Base-by-base conservation (phyloP, 2,329 filamentous ascomycete species). In the Fusarium azukiicola region DNA sequence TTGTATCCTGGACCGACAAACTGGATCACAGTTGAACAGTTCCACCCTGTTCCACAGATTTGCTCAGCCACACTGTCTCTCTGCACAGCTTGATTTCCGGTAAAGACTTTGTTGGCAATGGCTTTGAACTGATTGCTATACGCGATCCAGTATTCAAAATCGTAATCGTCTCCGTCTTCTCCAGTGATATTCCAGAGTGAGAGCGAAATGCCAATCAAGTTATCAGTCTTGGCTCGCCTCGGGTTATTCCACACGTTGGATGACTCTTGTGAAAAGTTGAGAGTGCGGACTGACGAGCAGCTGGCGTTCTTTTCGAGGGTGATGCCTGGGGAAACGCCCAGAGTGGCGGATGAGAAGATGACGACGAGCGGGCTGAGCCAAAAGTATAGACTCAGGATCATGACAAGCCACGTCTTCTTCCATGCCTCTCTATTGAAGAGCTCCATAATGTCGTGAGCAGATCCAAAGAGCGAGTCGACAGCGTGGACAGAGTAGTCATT, bases 211-310 rank as follows among this genome's bases (percentile, higher is more conserved):
- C 80, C 74, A 4, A 71, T 73, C 56, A 82, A 3, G 27, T 68
- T 2, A 67, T 74, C 3, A 64, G 73, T 14, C 9, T 77, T 46
- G 32, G 71, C 49, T 6, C 61, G 47, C 19, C 47, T 70, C 19
- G 71, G 58, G 10, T 71, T 40, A 27, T 69, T 36, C 38, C 52
- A 78, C 36, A 71, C 47, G 32, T 76, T 73, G 9, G 52, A 63
- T 23, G 74, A 74, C 19, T 82, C 80, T 13, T 82, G 79, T 3
- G 75, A 69, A 1, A 82, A 82, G 67, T 82, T 82, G 3, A 82
- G 64, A 3, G 80, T 82, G 23, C 80, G 75, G 16, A 82, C 38
- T 1, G 79, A 80, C 0, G 72, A 77, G 10, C 79, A 82, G n/a
- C 49, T 27, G 0, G 71, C 71, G 17, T 74, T 44, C 23, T 36